A percentile compares a stretch with the other conserved stretches of the same genome.
These are phyloP conservation scores for Ceratocystis papillata DNA, from an alignment of 2,329 filamentous ascomycete genomes.

Conservation along the genomic window DNA sequence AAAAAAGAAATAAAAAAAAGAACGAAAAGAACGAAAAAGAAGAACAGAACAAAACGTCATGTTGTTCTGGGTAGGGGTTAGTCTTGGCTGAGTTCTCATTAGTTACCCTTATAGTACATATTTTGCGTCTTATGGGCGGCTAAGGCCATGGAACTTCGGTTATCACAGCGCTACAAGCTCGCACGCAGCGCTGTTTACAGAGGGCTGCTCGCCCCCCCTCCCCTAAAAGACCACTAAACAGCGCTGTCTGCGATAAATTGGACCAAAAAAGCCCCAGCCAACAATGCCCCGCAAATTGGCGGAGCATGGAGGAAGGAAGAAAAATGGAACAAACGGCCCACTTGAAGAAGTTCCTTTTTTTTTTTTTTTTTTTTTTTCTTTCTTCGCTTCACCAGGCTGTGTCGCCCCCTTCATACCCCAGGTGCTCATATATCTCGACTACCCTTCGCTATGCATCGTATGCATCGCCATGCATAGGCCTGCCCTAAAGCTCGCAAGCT, in stretches of 20 bases:
- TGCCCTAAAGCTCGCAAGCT: no score
- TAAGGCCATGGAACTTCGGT: no score
- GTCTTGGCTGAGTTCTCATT: background rate
- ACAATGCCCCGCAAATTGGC: background rate
- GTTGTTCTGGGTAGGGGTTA: background rate
- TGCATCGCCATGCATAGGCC: no score
- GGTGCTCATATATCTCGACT: no score
- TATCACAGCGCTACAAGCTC: no score
- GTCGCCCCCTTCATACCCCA: no score
- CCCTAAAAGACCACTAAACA: background rate
- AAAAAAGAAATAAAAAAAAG: background rate
- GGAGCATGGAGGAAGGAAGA: background rate
- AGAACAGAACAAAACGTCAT: background rate
- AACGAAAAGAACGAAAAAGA: background rate
- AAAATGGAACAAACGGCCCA: background rate
- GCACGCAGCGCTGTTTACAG: background rate
- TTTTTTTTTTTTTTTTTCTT: background rate
- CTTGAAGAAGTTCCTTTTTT: conserved; percentile 10
- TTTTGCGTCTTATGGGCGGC: background rate
- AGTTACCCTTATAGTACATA: conserved; percentile 9
- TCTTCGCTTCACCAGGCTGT: no score
- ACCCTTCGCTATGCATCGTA: no score
- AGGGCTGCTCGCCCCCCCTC: background rate
- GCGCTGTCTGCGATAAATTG: background rate
- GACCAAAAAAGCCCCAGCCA: background rate